Conservation (phyloP, 352 stramenopile genomes). For the Phytophthora agathidicida region DNA sequence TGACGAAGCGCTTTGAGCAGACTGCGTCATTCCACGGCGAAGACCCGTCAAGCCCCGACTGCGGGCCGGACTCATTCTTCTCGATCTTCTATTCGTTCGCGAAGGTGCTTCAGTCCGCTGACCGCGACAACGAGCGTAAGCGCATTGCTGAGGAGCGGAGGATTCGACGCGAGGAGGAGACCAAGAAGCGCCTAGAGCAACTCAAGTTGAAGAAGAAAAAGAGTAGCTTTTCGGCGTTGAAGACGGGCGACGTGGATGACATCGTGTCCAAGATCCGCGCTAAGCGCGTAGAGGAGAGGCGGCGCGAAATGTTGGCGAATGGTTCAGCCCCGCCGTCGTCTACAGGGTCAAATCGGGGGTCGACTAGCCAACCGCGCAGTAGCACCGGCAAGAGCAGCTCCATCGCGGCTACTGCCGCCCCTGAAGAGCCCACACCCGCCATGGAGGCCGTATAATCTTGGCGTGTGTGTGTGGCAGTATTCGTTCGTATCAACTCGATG, state of each 20-base stretch:
- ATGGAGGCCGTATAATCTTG: constrained; percentile 37
- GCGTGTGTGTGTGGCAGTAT: constrained; percentile 19
- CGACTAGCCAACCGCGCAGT: constrained; percentile 15
- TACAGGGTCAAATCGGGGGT: constrained; percentile 29
- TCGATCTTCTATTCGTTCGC: constrained; percentile 88
- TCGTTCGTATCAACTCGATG: constrained; percentile 21
- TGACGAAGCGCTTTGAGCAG: constrained; percentile 72
- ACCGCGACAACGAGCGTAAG: constrained; percentile 87
- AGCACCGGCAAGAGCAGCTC: constrained; percentile 12
- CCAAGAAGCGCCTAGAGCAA: constrained; percentile 79
- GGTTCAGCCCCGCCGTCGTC: constrained; percentile 28
- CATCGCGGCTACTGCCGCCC: background rate
- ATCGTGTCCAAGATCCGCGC: constrained; percentile 86
- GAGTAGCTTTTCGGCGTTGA: constrained; percentile 70
- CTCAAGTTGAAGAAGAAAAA: constrained; percentile 84
- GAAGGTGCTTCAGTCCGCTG: constrained; percentile 79
- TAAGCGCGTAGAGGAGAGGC: constrained; percentile 82
- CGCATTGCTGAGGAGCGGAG: constrained; percentile 81
- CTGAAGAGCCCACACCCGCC: constrained; percentile 26
- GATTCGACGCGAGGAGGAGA: constrained; percentile 78
- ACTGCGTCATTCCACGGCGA: constrained; percentile 78
- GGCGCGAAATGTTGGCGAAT: constrained; percentile 58
- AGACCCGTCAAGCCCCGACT: constrained; percentile 72
- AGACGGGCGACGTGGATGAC: constrained; percentile 81
- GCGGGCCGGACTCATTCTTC: constrained; percentile 80